These are phyloP conservation scores for Cladorrhinum samala DNA, from an alignment of 495 filamentous ascomycete genomes.

Conservation along the genomic window DNA sequence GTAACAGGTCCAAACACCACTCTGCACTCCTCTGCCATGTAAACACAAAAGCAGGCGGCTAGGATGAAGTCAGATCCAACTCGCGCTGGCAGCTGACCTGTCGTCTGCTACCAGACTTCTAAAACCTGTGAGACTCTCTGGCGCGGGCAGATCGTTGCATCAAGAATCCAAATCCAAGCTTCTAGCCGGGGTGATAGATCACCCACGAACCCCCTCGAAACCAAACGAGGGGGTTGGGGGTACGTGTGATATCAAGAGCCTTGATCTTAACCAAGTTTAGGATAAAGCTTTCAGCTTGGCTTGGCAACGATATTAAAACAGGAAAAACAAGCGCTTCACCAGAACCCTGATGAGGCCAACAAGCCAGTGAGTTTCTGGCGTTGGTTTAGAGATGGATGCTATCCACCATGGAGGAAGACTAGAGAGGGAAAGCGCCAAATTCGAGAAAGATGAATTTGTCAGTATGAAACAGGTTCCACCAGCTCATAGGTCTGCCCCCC, in stretches of 20 bases:
- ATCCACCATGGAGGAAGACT: not conserved
- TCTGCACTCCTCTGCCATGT: too few relatives aligned
- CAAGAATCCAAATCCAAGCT: not conserved
- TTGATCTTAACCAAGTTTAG: not conserved
- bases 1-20: not conserved
- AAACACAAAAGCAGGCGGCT: not conserved
- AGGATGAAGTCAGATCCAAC: not conserved
- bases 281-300: not conserved
- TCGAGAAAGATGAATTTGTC: constrained; percentile 4
- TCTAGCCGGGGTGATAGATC: not conserved
- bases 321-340: too few relatives aligned
- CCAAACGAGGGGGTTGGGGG: not conserved
- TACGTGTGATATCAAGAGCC: not conserved
- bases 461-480: constrained; percentile 14
- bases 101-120: not conserved
- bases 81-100: not conserved
- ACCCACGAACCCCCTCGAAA: not conserved
- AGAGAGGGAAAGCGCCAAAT: not conserved
- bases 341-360: too few relatives aligned
- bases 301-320: not conserved
- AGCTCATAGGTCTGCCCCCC: not conserved
- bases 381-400: not conserved
- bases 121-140: constrained; percentile 1
- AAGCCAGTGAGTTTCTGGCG: too few relatives aligned
- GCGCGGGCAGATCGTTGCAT: constrained; percentile 1